phyloP scores from a whole-genome alignment of 75 land plant genomes.

The Azolla pinnata region DNA sequence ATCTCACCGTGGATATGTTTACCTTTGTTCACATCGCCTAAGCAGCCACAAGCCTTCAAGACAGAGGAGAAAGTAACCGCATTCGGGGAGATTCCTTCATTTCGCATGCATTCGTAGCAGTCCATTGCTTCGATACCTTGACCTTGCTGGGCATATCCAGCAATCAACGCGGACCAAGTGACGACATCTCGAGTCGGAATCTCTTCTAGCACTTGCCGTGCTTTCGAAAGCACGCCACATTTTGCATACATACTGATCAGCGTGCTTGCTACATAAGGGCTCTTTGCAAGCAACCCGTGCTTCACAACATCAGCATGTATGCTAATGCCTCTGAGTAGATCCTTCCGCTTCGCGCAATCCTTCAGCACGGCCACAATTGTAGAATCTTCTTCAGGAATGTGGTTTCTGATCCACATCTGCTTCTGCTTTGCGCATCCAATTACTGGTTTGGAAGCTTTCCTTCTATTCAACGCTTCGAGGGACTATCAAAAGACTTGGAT shows the following conservation, averaged over 20 bases:
- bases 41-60: slow-evolving; percentile 24
- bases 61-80: slow-evolving; percentile 30
- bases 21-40: slow-evolving; percentile 12
- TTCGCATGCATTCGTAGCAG: slow-evolving; percentile 26
- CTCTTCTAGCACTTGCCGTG: slow-evolving; percentile 18
- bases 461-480: too few relatives aligned
- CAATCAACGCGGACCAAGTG: slow-evolving; percentile 16
- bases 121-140: slow-evolving; percentile 20
- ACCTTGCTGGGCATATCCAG: slow-evolving; percentile 19
- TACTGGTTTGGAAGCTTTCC: too few relatives aligned
- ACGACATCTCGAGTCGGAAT: slow-evolving; percentile 9
- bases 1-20: slow-evolving; percentile 17
- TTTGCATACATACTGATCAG: slow-evolving; percentile 17
- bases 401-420: too few relatives aligned
- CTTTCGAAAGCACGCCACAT: slow-evolving; percentile 14
- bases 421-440: too few relatives aligned
- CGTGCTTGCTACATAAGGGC: not conserved
- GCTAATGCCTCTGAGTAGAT: not conserved
- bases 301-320: not conserved
- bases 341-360: slow-evolving; percentile 1
- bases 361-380: slow-evolving; percentile 1
- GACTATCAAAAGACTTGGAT: too few relatives aligned
- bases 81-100: slow-evolving; percentile 17
- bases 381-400: not conserved
- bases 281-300: not conserved